A percentile compares a stretch with the other conserved stretches of the same genome.
These are phyloP conservation scores for Candida quercuum DNA, from an alignment of 805 yeast genomes.

Conservation along the genomic window DNA sequence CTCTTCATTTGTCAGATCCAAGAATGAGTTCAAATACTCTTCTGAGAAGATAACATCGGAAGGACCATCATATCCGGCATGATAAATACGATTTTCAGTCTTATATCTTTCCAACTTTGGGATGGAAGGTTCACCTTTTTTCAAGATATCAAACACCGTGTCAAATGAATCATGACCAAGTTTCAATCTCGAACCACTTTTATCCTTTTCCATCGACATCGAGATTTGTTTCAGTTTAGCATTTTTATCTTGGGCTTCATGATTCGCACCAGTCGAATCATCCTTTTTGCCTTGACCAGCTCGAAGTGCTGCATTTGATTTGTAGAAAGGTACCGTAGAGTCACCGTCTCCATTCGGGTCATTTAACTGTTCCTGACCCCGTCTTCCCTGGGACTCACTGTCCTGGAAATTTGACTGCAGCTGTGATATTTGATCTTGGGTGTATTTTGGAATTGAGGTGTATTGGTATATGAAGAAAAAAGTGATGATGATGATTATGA, in stretches of 20 bases:
- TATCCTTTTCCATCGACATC: constrained; percentile 24
- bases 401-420: constrained; percentile 4
- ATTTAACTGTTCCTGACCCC: too few species aligned
- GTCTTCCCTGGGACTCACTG: too few species aligned
- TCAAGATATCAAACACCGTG: constrained; percentile 35
- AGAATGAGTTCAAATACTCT: constrained; percentile 42
- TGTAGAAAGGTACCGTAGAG: constrained; percentile 22
- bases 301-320: constrained; percentile 15
- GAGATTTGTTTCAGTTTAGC: constrained; percentile 20
- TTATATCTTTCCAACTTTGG: constrained; percentile 37
- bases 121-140: constrained; percentile 41
- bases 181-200: constrained; percentile 27
- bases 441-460: constrained; percentile 10
- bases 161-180: constrained; percentile 38
- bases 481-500: constrained; percentile 7
- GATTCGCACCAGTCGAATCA: not conserved
- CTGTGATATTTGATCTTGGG: constrained; percentile 9
- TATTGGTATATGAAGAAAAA: constrained; percentile 11
- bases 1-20: constrained; percentile 40
- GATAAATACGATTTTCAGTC: constrained; percentile 43
- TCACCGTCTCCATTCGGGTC: constrained; percentile 7
- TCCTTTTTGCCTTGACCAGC: constrained; percentile 1
- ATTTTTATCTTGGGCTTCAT: not conserved
- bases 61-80: constrained; percentile 44
- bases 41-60: constrained; percentile 44